These are phyloP conservation scores for Mycena venus DNA, from an alignment of 768 basidiomycete genomes.

Conservation along the genomic window DNA sequence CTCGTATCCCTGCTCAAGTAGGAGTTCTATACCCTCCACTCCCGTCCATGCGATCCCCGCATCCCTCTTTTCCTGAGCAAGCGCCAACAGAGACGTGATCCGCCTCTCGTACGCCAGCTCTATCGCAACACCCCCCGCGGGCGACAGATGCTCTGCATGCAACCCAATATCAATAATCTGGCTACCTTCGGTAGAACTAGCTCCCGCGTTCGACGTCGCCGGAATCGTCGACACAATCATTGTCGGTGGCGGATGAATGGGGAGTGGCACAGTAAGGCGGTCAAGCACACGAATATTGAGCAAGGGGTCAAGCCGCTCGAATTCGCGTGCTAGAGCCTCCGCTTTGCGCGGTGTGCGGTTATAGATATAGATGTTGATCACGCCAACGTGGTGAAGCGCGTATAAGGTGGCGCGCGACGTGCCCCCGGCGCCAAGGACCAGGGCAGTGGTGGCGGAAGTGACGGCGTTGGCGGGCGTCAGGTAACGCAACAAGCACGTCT, in stretches of 20 bases:
- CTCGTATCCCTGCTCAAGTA: conserved; percentile 79
- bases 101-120: conserved; percentile 84
- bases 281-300: conserved; percentile 67
- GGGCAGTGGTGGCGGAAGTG: conserved; percentile 53
- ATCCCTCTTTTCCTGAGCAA: conserved; percentile 58
- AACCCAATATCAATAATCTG: conserved; percentile 59
- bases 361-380: conserved; percentile 73
- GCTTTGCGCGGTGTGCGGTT: conserved; percentile 79
- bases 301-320: conserved; percentile 57
- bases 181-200: conserved; percentile 36
- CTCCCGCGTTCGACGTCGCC: conserved; percentile 47
- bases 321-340: conserved; percentile 66
- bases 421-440: conserved; percentile 86
- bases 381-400: conserved; percentile 73
- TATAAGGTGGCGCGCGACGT: conserved; percentile 86
- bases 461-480: conserved; percentile 49
- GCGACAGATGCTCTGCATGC: conserved; percentile 55
- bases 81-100: conserved; percentile 70
- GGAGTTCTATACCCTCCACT: conserved; percentile 73
- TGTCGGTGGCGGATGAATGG: conserved; percentile 53
- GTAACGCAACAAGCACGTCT: conserved; percentile 55
- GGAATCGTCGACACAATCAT: conserved; percentile 84
- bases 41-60: conserved; percentile 60
- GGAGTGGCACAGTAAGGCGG: conserved; percentile 58
- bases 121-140: conserved; percentile 60